phyloP scores from a whole-genome alignment of 2,329 filamentous ascomycete species.

The Botryotinia calthae region DNA sequence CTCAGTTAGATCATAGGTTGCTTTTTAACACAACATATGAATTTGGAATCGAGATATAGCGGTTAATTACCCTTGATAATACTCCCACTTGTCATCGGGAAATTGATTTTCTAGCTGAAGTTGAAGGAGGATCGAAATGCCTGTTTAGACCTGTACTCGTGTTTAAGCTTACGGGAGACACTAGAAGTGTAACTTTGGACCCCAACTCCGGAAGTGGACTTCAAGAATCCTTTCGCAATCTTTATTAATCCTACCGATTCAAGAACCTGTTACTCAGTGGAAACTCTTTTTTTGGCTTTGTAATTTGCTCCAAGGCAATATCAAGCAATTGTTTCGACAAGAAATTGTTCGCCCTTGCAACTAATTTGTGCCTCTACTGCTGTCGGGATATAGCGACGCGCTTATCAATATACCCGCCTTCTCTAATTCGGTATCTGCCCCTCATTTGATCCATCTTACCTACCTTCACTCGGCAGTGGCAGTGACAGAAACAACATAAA shows the following conservation, averaged over 20 bases:
- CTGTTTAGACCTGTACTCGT: neutral
- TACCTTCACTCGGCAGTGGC: neutral
- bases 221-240: neutral
- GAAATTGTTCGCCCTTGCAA: neutral
- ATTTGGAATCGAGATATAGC: neutral
- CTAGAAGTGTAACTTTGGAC: constrained; percentile 8
- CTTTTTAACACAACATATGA: neutral
- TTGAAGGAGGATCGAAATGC: neutral
- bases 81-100: neutral
- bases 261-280: neutral
- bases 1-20: neutral
- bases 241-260: constrained; percentile 5
- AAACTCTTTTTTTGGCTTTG: neutral
- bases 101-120: constrained; percentile 7
- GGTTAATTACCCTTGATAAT: neutral
- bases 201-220: constrained; percentile 10
- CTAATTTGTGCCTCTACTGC: neutral
- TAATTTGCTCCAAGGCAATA: neutral
- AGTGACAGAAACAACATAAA: neutral
- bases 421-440: neutral
- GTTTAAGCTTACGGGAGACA: constrained; percentile 17
- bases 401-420: neutral
- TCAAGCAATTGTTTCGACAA: neutral
- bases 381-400: neutral
- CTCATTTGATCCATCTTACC: neutral